These are phyloP conservation scores for Flaveria sonorensis DNA, from an alignment of 129 eudicot genomes.

Conservation along the genomic window DNA sequence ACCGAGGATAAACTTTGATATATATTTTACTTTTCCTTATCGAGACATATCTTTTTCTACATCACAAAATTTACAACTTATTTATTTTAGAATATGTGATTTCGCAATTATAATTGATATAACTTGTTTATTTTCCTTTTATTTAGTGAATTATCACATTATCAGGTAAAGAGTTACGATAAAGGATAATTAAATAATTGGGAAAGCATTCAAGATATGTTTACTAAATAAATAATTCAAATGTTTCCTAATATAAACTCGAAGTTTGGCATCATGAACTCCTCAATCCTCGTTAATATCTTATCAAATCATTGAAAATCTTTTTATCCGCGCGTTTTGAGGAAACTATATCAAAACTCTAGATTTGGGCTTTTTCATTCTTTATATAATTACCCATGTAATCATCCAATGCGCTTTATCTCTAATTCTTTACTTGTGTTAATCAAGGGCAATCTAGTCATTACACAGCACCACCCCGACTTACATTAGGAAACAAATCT, in stretches of 20 bases:
- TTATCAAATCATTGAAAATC: not conserved
- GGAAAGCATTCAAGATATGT: too few species aligned
- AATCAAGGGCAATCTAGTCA: conserved; percentile 1
- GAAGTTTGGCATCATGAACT: not conserved
- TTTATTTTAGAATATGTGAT: too few species aligned
- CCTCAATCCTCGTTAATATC: not conserved
- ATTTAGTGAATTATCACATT: too few species aligned
- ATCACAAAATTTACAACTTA: too few species aligned
- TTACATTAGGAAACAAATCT: not conserved
- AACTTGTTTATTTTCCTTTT: too few species aligned
- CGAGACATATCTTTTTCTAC: too few species aligned
- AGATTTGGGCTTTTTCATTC: not conserved
- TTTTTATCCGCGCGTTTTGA: not conserved
- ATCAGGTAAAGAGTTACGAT: too few species aligned
- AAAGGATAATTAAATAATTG: too few species aligned
- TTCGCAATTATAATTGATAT: too few species aligned
- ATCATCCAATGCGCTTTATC: not conserved
- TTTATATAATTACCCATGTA: not conserved
- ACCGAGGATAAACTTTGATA: too few species aligned
- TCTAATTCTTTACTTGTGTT: not conserved
- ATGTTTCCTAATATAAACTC: not conserved
- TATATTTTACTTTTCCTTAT: too few species aligned
- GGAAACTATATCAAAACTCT: not conserved
- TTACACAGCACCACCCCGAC: not conserved
- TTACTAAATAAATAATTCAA: too few species aligned